Evolutionary conservation across 2,329 filamentous ascomycete genomes (phyloP), one percentile per base, ranked within the genome.

Genomic region (Shiraia bambusicola): DNA sequence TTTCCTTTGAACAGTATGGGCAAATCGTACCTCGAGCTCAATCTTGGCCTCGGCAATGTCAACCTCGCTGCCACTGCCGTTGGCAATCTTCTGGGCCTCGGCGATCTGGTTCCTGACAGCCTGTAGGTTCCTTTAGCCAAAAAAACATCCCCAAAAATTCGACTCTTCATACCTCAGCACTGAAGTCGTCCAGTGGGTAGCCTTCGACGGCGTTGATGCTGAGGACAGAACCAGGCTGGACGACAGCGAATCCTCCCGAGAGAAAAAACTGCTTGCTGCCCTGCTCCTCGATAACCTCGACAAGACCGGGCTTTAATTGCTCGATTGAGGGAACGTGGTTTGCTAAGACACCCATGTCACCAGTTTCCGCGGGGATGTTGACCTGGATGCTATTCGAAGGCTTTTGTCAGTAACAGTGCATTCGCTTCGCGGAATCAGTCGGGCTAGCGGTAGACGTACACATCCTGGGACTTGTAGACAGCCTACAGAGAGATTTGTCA

Each of bases 181-280:
- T 95, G 81, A 98, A 98, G 69, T 96, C 90, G 75, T 97, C 93
- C 45, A 98, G 76, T 52, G 92, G 79, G 79, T 84, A 97, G 47
- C 88, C 93, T 80, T 98, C 93, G 49, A 95, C 88, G 60, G 93
- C 91, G 77, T 97, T 98, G 81, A 98, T 95, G 86, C 88, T 96
- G 73, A 98, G 79, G 66, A 84, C 75, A 28, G 91, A 97, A 79
- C 90, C 85, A 68, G 93, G 93, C 80, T 98, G 93, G 49, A 98
- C 90, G 63, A 93, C 85, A 65, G 93, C 93, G 69, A 98, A 98
- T 59, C 93, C 93, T 69, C 93, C 93, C 54, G 93, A 95, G 49
- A 97, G 82, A 86, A 98, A 98, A 80, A 93, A 98, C 76, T 94
- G 88, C 84, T 98, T 98, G 87, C 72, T 85, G 57, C 79, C 88